These are phyloP conservation scores for Furcasterigmium sp. DNA, from an alignment of 2,329 filamentous ascomycete species.

Conservation along the genomic window DNA sequence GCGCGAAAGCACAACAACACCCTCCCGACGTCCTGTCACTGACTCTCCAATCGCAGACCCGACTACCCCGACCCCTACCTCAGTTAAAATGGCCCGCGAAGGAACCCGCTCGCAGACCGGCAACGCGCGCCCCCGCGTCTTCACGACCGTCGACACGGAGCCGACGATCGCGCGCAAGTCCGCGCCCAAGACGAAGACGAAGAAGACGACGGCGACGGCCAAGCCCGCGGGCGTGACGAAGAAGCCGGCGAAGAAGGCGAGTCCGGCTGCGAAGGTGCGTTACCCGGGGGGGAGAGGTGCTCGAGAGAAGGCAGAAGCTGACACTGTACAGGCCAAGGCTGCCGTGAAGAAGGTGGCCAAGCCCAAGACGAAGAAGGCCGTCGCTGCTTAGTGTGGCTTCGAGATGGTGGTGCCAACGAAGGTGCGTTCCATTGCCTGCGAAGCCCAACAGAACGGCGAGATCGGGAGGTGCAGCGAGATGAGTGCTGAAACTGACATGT, in stretches of 20 bases:
- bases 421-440: no score
- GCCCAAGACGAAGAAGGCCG: no score
- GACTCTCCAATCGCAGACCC: background rate
- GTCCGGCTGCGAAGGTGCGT: conserved; percentile 8
- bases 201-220: conserved; percentile 4
- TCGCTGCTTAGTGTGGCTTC: no score
- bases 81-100: conserved; percentile 39
- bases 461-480: no score
- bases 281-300: background rate
- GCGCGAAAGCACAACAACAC: no score
- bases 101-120: conserved; percentile 47
- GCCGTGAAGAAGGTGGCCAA: conserved; percentile 10
- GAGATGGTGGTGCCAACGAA: no score
- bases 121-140: conserved; percentile 47
- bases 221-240: conserved; percentile 13
- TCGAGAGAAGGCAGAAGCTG: background rate
- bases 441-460: no score
- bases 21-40: background rate
- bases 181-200: conserved; percentile 7
- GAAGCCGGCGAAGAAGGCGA: conserved; percentile 12
- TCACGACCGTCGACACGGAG: conserved; percentile 41
- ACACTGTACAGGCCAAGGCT: conserved; percentile 7
- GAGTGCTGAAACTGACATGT: background rate
- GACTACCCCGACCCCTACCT: background rate
- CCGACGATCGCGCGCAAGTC: conserved; percentile 36